These are phyloP conservation scores for Vitis amurensis DNA, from an alignment of 164 flowering plant species.

Conservation along the genomic window DNA sequence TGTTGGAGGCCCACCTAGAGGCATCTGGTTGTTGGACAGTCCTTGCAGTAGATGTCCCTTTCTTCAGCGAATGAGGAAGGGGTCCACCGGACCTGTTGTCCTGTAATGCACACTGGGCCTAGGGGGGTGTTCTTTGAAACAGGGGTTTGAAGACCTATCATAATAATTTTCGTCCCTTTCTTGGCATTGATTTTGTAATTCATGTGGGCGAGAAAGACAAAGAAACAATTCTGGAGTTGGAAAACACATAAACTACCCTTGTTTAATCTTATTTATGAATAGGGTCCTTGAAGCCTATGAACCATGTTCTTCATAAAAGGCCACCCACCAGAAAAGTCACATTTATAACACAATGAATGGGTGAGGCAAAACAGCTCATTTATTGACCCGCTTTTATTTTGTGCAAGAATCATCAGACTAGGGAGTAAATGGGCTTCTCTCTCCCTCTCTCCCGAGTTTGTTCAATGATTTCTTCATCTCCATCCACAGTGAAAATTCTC, in stretches of 20 bases:
- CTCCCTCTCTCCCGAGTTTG: background rate
- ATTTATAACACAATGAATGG: slow-evolving; percentile 5
- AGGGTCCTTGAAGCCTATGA: background rate
- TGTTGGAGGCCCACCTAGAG: background rate
- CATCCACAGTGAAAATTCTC: background rate
- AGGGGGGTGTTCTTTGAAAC: background rate
- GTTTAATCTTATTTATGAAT: background rate
- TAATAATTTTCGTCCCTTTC: slow-evolving; percentile 9
- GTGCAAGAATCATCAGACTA: background rate
- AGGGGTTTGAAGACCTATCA: background rate
- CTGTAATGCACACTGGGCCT: background rate
- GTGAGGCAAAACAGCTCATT: background rate
- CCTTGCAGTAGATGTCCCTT: slow-evolving; percentile 2
- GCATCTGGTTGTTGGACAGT: background rate
- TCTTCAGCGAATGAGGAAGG: background rate
- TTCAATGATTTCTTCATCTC: too few species aligned
- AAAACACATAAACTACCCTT: background rate
- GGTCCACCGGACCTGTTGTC: background rate
- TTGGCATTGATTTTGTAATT: slow-evolving; percentile 16
- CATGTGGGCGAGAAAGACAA: slow-evolving; percentile 21
- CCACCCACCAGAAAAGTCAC: slow-evolving; percentile 3
- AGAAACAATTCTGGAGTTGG: slow-evolving; percentile 20
- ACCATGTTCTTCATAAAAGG: background rate
- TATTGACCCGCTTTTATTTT: background rate
- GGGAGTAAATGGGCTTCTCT: background rate